Percentiles rank a stretch among this genome's conserved stretches.
phyloP scores from a whole-genome alignment of 768 basidiomycete genomes.

The Tylopilus rubrobrunneus region DNA sequence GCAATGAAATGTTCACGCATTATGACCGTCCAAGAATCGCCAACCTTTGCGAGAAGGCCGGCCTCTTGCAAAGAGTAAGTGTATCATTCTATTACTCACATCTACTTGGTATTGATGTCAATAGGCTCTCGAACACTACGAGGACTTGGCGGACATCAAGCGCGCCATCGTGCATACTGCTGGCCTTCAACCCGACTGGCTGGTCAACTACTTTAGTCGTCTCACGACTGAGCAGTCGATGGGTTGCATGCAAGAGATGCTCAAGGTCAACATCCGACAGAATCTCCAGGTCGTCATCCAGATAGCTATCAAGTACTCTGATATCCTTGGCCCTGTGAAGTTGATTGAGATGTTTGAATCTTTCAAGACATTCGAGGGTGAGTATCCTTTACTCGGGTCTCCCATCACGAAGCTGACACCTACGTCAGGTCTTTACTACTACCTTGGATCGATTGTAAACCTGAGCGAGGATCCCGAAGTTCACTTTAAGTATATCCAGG shows the following conservation, averaged over 20 bases:
- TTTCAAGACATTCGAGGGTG: constrained; percentile 96
- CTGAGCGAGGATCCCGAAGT: constrained; percentile 95
- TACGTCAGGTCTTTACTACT: constrained; percentile 84
- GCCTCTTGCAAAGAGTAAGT: constrained; percentile 84
- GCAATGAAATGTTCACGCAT: constrained; percentile 97
- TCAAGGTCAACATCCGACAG: constrained; percentile 93
- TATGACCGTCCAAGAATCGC: constrained; percentile 97
- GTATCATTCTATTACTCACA: not conserved
- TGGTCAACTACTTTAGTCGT: constrained; percentile 94
- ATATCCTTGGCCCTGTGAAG: constrained; percentile 94
- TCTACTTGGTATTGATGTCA: constrained; percentile 10
- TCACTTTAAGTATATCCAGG: constrained; percentile 99
- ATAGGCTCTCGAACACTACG: constrained; percentile 96
- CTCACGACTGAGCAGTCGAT: constrained; percentile 97
- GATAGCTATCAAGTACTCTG: constrained; percentile 98
- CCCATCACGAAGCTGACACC: not conserved
- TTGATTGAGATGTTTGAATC: constrained; percentile 98
- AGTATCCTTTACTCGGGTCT: not conserved
- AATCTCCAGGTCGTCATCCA: constrained; percentile 96
- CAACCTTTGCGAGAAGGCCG: constrained; percentile 98
- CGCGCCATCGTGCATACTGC: constrained; percentile 93
- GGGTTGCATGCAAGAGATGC: constrained; percentile 96
- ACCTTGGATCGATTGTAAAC: constrained; percentile 97
- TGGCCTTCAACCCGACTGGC: constrained; percentile 88
- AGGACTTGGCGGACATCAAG: constrained; percentile 98